Evolutionary conservation across 2,329 filamentous ascomycete species (phyloP), one percentile per base, ranked within the genome.

Genomic region (Rhexocercosporidium sp.): DNA sequence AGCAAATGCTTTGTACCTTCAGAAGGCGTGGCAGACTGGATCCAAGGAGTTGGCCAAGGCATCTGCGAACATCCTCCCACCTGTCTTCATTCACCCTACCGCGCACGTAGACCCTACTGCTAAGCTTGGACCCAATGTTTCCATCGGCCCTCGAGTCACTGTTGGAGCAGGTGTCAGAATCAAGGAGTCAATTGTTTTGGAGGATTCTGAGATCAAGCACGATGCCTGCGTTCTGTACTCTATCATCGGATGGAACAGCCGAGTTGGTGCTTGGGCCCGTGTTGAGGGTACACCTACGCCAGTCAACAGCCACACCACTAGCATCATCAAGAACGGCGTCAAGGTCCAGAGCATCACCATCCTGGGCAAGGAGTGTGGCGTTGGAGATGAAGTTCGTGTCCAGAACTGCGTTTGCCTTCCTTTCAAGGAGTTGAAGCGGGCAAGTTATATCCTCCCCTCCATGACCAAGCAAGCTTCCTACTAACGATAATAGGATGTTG

Each of bases 321-420:
- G 92, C 81, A 94, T 98, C 75, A 86, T 98, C 80, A 98, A 97
- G 88, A 97, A 97, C 77, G 96, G 96, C 61, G 90, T 98, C 81
- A 98, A 98, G 85, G 96, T 99, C 61, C 96, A 98, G 85, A 97
- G 93, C 80, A 96, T 98, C 78, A 98, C 95, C 56, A 99, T 98
- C 73, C 81, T 99, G 70, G 95, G 95, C 78, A 97, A 98, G 85
- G 96, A 99, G 81, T 98, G 95, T 77, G 88, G 85, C 65, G 96
- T 98, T 34, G 94, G 91, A 3, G 96, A 99, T 75, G 96, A 98
- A 81, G 90, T 98, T 12, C 89, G 94, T 70, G 94, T 99, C 74
- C 95, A 98, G 83, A 98, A 99, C 83, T 99, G 96, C 79, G 90
- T 99, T 68, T 98, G 96, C 82, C 82, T 99, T 83, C 96, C 96